phyloP scores from a whole-genome alignment of 371 early-diverging fungal genomes.

The Basidiobolus meristosporus region DNA sequence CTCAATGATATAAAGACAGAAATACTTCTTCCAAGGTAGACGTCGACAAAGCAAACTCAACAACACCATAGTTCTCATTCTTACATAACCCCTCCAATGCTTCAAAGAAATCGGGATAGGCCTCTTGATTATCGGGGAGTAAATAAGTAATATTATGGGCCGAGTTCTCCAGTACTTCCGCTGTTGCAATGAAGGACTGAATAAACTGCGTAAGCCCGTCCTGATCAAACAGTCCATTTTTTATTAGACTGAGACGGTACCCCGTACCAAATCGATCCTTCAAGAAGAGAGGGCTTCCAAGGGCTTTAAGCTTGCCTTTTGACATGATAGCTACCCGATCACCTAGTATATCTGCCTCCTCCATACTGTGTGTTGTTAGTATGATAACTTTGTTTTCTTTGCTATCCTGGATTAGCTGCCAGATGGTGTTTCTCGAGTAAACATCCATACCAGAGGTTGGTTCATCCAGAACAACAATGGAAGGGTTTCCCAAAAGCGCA shows the following conservation, averaged over 20 bases:
- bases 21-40: too few relatives aligned
- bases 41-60: too few relatives aligned
- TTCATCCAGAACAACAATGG: conserved; percentile 50
- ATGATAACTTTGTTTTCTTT: conserved; percentile 33
- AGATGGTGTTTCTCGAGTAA: conserved; percentile 35
- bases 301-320: conserved; percentile 23
- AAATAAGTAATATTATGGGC: too few relatives aligned
- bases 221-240: too few relatives aligned
- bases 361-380: conserved; percentile 49
- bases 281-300: conserved; percentile 15
- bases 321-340: conserved; percentile 44
- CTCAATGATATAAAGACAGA: too few relatives aligned
- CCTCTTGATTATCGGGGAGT: too few relatives aligned
- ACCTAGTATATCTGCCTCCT: conserved; percentile 46
- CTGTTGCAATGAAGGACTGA: too few relatives aligned
- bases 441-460: conserved; percentile 50
- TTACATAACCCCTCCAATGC: too few relatives aligned
- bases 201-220: too few relatives aligned
- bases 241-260: conserved; percentile 13
- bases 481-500: conserved; percentile 49
- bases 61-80: too few relatives aligned
- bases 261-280: conserved; percentile 18
- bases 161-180: too few relatives aligned
- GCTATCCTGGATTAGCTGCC: conserved; percentile 42
- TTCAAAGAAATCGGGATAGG: too few relatives aligned